These are phyloP conservation scores for Penicillium waksmanii DNA, from an alignment of 495 filamentous ascomycete species.

Conservation along the genomic window DNA sequence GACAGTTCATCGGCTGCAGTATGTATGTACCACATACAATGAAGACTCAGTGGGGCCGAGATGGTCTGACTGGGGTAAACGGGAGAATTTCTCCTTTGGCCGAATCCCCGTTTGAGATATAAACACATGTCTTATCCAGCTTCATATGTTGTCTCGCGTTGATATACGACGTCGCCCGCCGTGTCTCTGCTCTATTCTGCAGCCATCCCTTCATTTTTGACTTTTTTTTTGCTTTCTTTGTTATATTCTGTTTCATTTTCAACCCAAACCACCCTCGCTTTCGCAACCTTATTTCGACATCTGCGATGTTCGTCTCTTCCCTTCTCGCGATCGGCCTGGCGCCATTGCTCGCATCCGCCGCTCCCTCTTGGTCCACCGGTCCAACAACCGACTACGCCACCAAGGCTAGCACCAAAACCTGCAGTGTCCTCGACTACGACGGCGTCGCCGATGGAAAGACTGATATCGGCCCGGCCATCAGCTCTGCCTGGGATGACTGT, in stretches of 20 bases:
- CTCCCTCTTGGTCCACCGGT: conserved; percentile 48
- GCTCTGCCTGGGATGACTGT: conserved; percentile 52
- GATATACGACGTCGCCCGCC: not conserved
- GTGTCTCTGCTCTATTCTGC: not conserved
- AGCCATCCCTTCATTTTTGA: conserved; percentile 1
- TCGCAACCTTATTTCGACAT: not conserved
- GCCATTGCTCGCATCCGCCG: conserved; percentile 39
- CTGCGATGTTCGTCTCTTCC: conserved; percentile 12
- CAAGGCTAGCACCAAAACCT: conserved; percentile 41
- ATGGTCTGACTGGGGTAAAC: conserved; percentile 7
- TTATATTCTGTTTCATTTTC: not conserved
- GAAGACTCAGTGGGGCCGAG: not conserved
- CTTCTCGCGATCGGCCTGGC: conserved; percentile 35
- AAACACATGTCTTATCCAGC: not conserved
- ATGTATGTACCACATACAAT: not conserved
- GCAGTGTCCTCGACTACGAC: conserved; percentile 56
- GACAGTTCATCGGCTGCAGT: not conserved
- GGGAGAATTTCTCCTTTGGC: not conserved
- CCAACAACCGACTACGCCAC: conserved; percentile 41
- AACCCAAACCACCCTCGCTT: conserved; percentile 2
- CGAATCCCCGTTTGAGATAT: conserved; percentile 4
- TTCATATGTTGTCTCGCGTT: not conserved
- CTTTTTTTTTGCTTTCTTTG: not conserved
- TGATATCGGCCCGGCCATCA: conserved; percentile 51
- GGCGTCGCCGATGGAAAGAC: conserved; percentile 49